Evolutionary conservation across 2,329 filamentous ascomycete species (phyloP).

Genomic region (Epichloe elymi): DNA sequence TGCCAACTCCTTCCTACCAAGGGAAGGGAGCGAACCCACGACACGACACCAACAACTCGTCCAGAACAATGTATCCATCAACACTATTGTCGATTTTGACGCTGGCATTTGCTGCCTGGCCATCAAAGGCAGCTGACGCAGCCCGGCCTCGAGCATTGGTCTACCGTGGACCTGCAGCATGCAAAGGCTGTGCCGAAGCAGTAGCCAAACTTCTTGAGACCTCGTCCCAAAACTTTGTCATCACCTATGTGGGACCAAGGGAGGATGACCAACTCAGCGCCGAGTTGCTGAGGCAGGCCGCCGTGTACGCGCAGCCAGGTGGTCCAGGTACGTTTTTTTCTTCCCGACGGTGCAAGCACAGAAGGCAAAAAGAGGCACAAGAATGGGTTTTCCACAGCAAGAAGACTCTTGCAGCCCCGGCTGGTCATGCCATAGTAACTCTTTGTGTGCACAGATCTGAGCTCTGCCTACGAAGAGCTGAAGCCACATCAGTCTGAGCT

Average conservation of each 20-base stretch:
- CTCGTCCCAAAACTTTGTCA: conserved; percentile 9
- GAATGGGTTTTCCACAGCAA: too few relatives aligned
- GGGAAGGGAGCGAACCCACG: neutral
- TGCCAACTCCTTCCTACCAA: neutral
- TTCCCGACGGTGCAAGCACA: neutral
- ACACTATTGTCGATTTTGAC: neutral
- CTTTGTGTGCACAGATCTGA: conserved; percentile 8
- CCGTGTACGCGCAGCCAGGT: conserved; percentile 10
- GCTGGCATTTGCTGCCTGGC: neutral
- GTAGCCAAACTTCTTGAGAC: conserved; percentile 10
- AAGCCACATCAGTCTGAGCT: conserved; percentile 6
- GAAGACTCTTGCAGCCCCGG: too few relatives aligned
- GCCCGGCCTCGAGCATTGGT: conserved; percentile 8
- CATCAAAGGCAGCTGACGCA: neutral
- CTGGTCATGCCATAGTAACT: neutral
- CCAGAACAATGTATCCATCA: neutral
- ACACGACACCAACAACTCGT: neutral
- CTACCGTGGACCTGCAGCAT: conserved; percentile 11
- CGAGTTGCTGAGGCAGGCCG: conserved; percentile 6
- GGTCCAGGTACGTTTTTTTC: conserved; percentile 7
- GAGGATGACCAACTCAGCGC: conserved; percentile 8
- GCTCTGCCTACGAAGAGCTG: conserved; percentile 8
- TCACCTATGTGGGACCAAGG: conserved; percentile 10
- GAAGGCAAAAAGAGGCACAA: neutral
- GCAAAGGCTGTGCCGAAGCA: conserved; percentile 9